phyloP scores from a whole-genome alignment of 2,329 filamentous ascomycete species.

The Bertia moriformis region DNA sequence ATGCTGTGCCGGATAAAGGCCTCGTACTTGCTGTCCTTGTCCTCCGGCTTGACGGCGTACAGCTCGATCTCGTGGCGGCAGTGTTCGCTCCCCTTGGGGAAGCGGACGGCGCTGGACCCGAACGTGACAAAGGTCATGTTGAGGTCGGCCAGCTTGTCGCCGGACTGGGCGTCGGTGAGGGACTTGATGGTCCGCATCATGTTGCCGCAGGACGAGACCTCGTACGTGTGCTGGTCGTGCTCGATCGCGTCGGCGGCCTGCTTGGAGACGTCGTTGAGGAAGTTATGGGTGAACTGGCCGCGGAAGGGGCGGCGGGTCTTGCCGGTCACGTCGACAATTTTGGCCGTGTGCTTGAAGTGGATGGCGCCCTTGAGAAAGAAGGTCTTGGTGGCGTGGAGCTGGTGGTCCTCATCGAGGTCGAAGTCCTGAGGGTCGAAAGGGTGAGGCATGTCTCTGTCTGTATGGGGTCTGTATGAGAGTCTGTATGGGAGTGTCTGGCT shows the following conservation, averaged over 20 bases:
- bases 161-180: slow-evolving; percentile 9
- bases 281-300: slow-evolving; percentile 13
- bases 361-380: slow-evolving; percentile 15
- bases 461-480: not conserved
- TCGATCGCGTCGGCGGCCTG: slow-evolving; percentile 7
- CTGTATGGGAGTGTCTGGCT: too few species aligned
- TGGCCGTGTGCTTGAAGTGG: slow-evolving; percentile 17
- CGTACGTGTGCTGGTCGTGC: slow-evolving; percentile 8
- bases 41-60: slow-evolving; percentile 12
- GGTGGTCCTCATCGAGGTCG: slow-evolving; percentile 12
- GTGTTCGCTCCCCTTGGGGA: slow-evolving; percentile 12
- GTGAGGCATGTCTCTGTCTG: slow-evolving; percentile 14
- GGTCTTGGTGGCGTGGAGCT: slow-evolving; percentile 9
- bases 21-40: slow-evolving; percentile 13
- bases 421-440: slow-evolving; percentile 18
- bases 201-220: slow-evolving; percentile 14
- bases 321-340: slow-evolving; percentile 12
- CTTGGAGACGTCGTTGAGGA: slow-evolving; percentile 10
- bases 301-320: slow-evolving; percentile 8
- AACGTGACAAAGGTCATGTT: slow-evolving; percentile 20
- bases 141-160: slow-evolving; percentile 13
- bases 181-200: slow-evolving; percentile 20
- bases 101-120: slow-evolving; percentile 12
- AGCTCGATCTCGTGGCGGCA: slow-evolving; percentile 15
- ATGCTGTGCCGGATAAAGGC: slow-evolving; percentile 15